Evolutionary conservation across 768 basidiomycete genomes (phyloP).

Genomic region (Auriscalpium microsporum): DNA sequence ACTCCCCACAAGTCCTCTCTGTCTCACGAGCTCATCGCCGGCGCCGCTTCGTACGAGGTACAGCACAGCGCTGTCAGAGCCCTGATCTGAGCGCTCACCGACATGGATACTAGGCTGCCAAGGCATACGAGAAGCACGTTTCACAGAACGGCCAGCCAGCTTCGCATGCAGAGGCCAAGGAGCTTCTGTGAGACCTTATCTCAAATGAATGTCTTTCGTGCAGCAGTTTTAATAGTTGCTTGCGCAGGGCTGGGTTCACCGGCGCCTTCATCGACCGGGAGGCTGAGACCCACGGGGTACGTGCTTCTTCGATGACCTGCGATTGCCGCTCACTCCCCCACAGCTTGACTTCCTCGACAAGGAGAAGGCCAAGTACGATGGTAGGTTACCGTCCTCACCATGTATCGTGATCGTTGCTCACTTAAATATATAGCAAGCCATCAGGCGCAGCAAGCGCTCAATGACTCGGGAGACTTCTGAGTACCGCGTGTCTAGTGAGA

Average conservation of each 20-base stretch:
- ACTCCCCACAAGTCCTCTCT: slow-evolving; percentile 49
- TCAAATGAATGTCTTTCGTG: too few species aligned
- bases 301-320: slow-evolving; percentile 8
- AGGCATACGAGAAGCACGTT: slow-evolving; percentile 51
- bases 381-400: slow-evolving; percentile 11
- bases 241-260: slow-evolving; percentile 41
- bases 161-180: slow-evolving; percentile 50
- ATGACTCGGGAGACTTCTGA: too few species aligned
- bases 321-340: background rate
- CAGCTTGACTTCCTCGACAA: slow-evolving; percentile 39
- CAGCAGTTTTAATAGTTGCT: too few species aligned
- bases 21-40: slow-evolving; percentile 61
- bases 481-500: too few species aligned
- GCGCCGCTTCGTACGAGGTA: slow-evolving; percentile 58
- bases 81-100: too few species aligned
- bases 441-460: too few species aligned
- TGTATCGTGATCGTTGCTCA: too few species aligned
- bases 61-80: too few species aligned
- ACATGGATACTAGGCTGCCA: slow-evolving; percentile 39
- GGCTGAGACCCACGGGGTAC: slow-evolving; percentile 52
- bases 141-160: slow-evolving; percentile 39
- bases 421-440: too few species aligned
- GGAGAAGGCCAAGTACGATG: slow-evolving; percentile 33
- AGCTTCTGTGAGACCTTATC: slow-evolving; percentile 33
- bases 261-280: slow-evolving; percentile 47